phyloP scores from a whole-genome alignment of 306 rosid genomes.

The Biancaea sappan region DNA sequence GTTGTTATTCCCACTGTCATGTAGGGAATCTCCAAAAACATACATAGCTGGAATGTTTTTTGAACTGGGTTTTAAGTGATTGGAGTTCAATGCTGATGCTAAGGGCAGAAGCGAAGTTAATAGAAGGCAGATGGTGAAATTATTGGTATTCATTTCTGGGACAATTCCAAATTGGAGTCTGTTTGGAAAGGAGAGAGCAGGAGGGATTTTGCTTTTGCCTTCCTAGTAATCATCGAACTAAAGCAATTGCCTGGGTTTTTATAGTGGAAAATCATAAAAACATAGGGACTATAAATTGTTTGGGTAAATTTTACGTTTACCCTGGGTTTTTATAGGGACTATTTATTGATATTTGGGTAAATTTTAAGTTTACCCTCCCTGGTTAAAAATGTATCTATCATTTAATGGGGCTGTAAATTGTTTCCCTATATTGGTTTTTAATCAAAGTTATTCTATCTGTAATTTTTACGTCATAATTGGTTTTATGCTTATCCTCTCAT shows the following conservation, averaged over 20 bases:
- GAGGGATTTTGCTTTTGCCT: background rate
- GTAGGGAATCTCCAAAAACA: constrained; percentile 49
- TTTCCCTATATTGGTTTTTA: too few species aligned
- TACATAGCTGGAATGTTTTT: constrained; percentile 40
- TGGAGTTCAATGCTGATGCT: background rate
- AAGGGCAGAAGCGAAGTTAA: background rate
- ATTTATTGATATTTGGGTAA: too few species aligned
- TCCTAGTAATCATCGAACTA: background rate
- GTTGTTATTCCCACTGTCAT: constrained; percentile 44
- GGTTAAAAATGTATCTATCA: too few species aligned
- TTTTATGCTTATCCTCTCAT: too few species aligned
- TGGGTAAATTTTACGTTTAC: background rate
- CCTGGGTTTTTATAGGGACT: too few species aligned
- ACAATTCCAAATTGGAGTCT: background rate
- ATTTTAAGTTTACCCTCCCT: too few species aligned
- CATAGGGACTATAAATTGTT: background rate
- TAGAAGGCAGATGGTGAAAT: constrained; percentile 17
- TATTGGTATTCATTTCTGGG: constrained; percentile 9
- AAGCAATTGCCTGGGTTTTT: background rate
- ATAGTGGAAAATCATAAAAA: background rate
- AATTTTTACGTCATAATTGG: too few species aligned
- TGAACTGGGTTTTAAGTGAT: background rate
- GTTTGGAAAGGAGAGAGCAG: background rate
- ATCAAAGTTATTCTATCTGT: too few species aligned
- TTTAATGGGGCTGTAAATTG: too few species aligned